Evolutionary conservation across 2,329 filamentous ascomycete genomes (phyloP).

Genomic region (Setomelanomma holmii): DNA sequence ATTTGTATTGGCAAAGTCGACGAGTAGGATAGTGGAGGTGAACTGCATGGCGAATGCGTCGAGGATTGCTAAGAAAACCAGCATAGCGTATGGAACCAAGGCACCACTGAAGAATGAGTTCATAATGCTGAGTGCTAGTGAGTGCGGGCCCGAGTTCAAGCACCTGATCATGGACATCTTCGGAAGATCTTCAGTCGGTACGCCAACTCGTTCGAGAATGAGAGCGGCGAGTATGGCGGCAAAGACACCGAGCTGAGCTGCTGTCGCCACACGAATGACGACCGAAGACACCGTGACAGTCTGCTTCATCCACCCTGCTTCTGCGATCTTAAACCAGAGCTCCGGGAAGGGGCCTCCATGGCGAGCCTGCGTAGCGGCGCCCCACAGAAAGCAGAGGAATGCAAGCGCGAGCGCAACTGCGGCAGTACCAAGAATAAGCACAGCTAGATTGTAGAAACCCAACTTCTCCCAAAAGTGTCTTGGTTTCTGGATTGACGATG

Average conservation of each 20-base stretch:
- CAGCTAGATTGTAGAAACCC: conserved; percentile 8
- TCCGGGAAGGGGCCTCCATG: background rate
- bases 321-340: conserved; percentile 7
- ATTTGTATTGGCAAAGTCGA: background rate
- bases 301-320: background rate
- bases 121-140: background rate
- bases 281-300: conserved; percentile 4
- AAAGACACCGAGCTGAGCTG: conserved; percentile 5
- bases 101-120: conserved; percentile 4
- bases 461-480: conserved; percentile 10
- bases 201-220: conserved; percentile 4
- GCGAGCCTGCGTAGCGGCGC: background rate
- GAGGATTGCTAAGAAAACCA: conserved; percentile 3
- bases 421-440: conserved; percentile 5
- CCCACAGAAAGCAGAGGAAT: conserved; percentile 11
- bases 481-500: background rate
- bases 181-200: conserved; percentile 5
- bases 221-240: conserved; percentile 8
- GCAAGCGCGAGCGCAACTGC: conserved; percentile 6
- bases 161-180: conserved; percentile 9
- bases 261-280: conserved; percentile 1
- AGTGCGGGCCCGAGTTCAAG: conserved; percentile 1
- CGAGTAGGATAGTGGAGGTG: conserved; percentile 8
- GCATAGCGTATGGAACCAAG: background rate
- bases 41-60: conserved; percentile 6